Evolutionary conservation across 163 green algal species (phyloP), one percentile per base, ranked within the genome.

Genomic region (Smithsoniella earleae): DNA sequence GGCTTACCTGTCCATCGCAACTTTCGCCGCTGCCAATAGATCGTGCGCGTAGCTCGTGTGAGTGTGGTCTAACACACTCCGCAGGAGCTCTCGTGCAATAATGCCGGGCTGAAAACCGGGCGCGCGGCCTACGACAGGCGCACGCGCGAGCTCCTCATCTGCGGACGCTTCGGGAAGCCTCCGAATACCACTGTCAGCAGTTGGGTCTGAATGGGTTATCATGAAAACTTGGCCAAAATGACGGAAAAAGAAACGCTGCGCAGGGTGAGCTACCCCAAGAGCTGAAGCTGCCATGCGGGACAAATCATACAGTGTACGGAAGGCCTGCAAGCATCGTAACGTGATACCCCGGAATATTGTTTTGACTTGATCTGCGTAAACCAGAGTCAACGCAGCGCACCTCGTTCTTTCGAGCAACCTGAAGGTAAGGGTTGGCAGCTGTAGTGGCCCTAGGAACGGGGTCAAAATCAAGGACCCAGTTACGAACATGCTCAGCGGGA

Each of bases 381-480:
- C 44, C 20, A 18, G 1, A 54, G 18, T 54, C 18, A 54, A 1
- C 44, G 20, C 20, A 6, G 6, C 58, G 58, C 25, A 69, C 58
- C 25, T 69, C 16, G 16, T 43, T 36, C 6, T 34, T 30, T 5
- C 31, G 25, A 31, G 58, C 58, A 30, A 38, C 34, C 25, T 69
- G 58, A 5, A 69, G 58, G 58, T 69, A 69, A 30, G 25, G n/a
- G 58, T 69, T 69, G 1, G 58, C 58, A n/a, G 31, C 58, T 30
- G 58, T 69, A n/a, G 27, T 43, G 10, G 58, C 58, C 58, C 58
- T 30, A 5, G 58, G 58, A 34, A 69, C 34, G 4, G 58, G 58
- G 1, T 69, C 58, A 34, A 43, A 34, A 31, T 69, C 58, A n/a
- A 69, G 58, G 16, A 69, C 58, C 58, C 58, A 69, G 58, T 69